These are phyloP conservation scores for Plenodomus biglobosus DNA, from an alignment of 2,329 filamentous ascomycete genomes.

Conservation along the genomic window DNA sequence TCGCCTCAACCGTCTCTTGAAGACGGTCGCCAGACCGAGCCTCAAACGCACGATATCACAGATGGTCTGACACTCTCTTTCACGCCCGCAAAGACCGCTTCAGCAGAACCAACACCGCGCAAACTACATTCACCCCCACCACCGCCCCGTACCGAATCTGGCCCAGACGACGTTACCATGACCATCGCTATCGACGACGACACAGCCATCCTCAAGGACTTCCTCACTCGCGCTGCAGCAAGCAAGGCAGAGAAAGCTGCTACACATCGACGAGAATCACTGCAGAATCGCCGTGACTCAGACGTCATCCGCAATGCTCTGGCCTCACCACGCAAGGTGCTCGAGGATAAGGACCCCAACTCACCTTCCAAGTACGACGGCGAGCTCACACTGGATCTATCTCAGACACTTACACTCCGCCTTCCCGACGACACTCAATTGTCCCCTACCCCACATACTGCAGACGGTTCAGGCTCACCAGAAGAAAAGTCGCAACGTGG, in stretches of 20 bases:
- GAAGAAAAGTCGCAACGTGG: slow-evolving; percentile 17
- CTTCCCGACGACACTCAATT: slow-evolving; percentile 16
- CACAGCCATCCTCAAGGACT: slow-evolving; percentile 53
- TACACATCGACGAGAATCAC: slow-evolving; percentile 44
- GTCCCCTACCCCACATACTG: slow-evolving; percentile 18
- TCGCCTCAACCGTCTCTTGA: neutral
- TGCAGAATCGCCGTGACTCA: slow-evolving; percentile 52
- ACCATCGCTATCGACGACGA: slow-evolving; percentile 48
- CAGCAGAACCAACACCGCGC: slow-evolving; percentile 18
- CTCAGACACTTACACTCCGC: slow-evolving; percentile 30
- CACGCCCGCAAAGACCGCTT: slow-evolving; percentile 13
- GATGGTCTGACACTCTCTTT: slow-evolving; percentile 33
- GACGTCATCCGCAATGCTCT: slow-evolving; percentile 51
- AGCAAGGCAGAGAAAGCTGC: slow-evolving; percentile 47
- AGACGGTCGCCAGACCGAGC: neutral
- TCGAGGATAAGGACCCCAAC: slow-evolving; percentile 53
- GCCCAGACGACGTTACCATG: slow-evolving; percentile 34
- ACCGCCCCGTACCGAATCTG: slow-evolving; percentile 23
- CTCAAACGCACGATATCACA: slow-evolving; percentile 27
- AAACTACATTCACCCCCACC: slow-evolving; percentile 35
- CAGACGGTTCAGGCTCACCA: slow-evolving; percentile 14
- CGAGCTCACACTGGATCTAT: slow-evolving; percentile 36
- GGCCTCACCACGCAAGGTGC: slow-evolving; percentile 48
- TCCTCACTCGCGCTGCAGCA: slow-evolving; percentile 53
- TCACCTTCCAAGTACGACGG: slow-evolving; percentile 47